Base-by-base conservation (phyloP, 495 filamentous ascomycete species). In the Aspergillus cavernicola region DNA sequence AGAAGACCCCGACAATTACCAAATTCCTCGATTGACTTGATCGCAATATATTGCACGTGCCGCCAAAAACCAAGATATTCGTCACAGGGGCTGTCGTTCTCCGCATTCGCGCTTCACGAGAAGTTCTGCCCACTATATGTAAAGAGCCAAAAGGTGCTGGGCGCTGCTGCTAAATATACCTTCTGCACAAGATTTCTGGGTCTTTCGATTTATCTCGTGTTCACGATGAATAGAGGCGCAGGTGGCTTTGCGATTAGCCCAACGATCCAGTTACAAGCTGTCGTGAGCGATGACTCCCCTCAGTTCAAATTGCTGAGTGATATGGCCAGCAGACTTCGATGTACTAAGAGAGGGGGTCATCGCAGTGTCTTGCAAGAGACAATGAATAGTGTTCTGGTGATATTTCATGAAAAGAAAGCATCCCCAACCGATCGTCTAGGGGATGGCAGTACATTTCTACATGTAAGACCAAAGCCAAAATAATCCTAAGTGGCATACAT, bases 381-480 rank as follows among this genome's bases (percentile, higher is more conserved):
- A 22, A 29, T 15, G 23, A 11, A 20, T 7, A 2, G 16, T 6
- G 4, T 48, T 20, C 16, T 20, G 1, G 3, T 19, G 11, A 12
- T 48, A 15, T 48, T 48, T 29, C 16, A 20, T 2, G 44, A 15
- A 4, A 10, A 20, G 13, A 48, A 23, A 5, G 44, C 44, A 2
- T 23, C 44, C 6, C 44, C 44, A 24, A 35, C 10, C 6, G 44
- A 48, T 29, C 11, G 22, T 5, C 44, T 48, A 4, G 22, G 6
- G 11, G 44, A 48, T 22, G 44, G 44, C 3, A 48, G 31, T 15
- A 48, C 44, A 12, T 12, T 48, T 15, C 19, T 48, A 6, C 44
- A 48, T 48, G 44, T 48, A 22, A 48, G 44, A 19, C n/a, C 6
- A 48, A 28, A 28, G 24, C 24, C 32, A 35, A 35, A n/a, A n/a